Conservation (phyloP, 129 eudicot species). For the Lactuca sativa region DNA sequence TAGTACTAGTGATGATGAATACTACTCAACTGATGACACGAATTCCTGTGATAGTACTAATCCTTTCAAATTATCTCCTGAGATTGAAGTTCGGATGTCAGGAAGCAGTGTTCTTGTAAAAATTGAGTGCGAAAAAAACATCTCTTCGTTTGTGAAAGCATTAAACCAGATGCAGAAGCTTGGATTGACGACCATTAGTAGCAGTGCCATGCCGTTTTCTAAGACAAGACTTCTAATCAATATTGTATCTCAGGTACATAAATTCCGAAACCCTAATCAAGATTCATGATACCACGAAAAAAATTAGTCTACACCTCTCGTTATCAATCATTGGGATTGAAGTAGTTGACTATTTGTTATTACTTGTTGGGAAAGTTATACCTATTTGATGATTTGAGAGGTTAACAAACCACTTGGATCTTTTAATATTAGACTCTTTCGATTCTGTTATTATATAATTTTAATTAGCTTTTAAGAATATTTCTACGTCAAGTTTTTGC, state of each 20-base stretch:
- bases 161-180: conserved; percentile 36
- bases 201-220: conserved; percentile 35
- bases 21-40: conserved; percentile 4
- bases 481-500: not conserved
- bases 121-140: conserved; percentile 26
- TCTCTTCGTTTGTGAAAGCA: conserved; percentile 11
- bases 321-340: too few relatives aligned
- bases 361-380: too few relatives aligned
- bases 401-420: too few relatives aligned
- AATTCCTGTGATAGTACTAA: not conserved
- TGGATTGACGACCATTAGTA: conserved; percentile 22
- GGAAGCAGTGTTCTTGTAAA: conserved; percentile 28
- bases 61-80: conserved; percentile 10
- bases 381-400: too few relatives aligned
- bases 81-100: conserved; percentile 30
- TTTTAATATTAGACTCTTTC: too few relatives aligned
- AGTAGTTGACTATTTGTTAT: too few relatives aligned
- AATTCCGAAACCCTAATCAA: not conserved
- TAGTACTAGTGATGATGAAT: conserved; percentile 5
- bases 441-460: too few relatives aligned
- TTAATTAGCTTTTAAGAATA: too few relatives aligned
- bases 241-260: conserved; percentile 33
- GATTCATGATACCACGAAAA: not conserved
- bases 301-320: not conserved
- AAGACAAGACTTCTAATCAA: conserved; percentile 22